Percentiles rank a stretch among this genome's conserved stretches.
Evolutionary conservation across 2,329 filamentous ascomycete genomes (phyloP).

Genomic region (Apiospora hydei): DNA sequence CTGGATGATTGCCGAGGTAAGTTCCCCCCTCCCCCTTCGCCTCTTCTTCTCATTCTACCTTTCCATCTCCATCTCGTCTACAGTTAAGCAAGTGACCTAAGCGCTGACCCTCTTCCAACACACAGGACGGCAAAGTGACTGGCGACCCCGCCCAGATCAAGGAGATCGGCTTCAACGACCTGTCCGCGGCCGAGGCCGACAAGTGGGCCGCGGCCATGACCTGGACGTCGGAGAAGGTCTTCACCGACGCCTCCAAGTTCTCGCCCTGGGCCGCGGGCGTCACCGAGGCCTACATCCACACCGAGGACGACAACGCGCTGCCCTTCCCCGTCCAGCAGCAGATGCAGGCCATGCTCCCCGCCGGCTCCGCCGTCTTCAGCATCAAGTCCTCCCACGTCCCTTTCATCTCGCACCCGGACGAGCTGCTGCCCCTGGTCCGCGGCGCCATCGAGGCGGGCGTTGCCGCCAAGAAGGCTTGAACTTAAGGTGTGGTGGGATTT

Average conservation of each 20-base stretch:
- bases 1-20: conserved; percentile 20
- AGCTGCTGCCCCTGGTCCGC: conserved; percentile 18
- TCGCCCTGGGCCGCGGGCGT: conserved; percentile 18
- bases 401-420: conserved; percentile 23
- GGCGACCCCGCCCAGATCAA: conserved; percentile 11
- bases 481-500: not conserved
- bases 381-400: conserved; percentile 24
- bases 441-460: conserved; percentile 6
- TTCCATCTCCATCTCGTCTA: not conserved
- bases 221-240: conserved; percentile 26
- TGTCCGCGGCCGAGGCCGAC: conserved; percentile 8
- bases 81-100: not conserved
- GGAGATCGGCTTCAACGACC: conserved; percentile 25
- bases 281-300: conserved; percentile 26
- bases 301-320: conserved; percentile 18
- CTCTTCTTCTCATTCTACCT: not conserved
- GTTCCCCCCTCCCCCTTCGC: not conserved
- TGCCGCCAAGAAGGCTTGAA: conserved; percentile 15
- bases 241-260: conserved; percentile 25
- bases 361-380: conserved; percentile 23
- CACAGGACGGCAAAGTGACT: conserved; percentile 13
- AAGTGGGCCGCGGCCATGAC: conserved; percentile 21
- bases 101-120: not conserved
- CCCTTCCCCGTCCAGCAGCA: conserved; percentile 22
- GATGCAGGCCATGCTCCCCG: conserved; percentile 25